Percentiles rank a stretch among this genome's conserved stretches.
Conservation (phyloP, 2,329 filamentous ascomycete genomes). For the Alternaria sp. region DNA sequence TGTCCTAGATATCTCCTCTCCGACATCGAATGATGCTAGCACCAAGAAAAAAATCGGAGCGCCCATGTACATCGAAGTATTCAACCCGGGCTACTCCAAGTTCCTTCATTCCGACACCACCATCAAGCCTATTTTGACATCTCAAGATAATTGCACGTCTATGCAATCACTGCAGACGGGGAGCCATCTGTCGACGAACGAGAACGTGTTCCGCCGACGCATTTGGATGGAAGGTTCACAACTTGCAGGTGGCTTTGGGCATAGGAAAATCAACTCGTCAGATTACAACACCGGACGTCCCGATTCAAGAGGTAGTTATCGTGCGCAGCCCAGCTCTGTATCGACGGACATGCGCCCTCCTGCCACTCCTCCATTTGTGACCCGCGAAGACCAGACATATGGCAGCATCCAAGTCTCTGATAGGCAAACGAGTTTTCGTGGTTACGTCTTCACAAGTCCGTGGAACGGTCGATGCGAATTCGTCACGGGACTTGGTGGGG, state of each 20-base stretch:
- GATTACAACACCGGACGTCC: slow-evolving; percentile 37
- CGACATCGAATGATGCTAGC: slow-evolving; percentile 43
- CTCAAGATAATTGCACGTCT: slow-evolving; percentile 29
- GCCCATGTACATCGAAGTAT: slow-evolving; percentile 63
- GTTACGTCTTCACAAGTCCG: slow-evolving; percentile 81
- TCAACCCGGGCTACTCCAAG: slow-evolving; percentile 67
- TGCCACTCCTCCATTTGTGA: slow-evolving; percentile 29
- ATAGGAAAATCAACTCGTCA: slow-evolving; percentile 47
- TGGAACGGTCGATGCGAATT: slow-evolving; percentile 92
- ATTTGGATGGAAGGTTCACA: slow-evolving; percentile 59
- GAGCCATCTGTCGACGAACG: slow-evolving; percentile 8
- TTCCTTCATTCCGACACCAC: slow-evolving; percentile 55
- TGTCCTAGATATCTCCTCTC: slow-evolving; percentile 56
- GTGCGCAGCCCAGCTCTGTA: slow-evolving; percentile 20
- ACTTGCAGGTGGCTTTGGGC: slow-evolving; percentile 53
- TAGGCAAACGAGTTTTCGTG: slow-evolving; percentile 61
- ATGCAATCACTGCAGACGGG: slow-evolving; percentile 19
- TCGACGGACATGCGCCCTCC: slow-evolving; percentile 28
- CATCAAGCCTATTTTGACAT: slow-evolving; percentile 23
- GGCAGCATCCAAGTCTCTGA: slow-evolving; percentile 54
- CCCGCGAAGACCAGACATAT: slow-evolving; percentile 41
- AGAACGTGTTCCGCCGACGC: slow-evolving; percentile 55
- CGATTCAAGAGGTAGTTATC: slow-evolving; percentile 35
- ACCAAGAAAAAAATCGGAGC: slow-evolving; percentile 51
- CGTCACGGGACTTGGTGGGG: slow-evolving; percentile 76